Percentiles rank a stretch among this genome's conserved stretches.
Conservation (phyloP, 441 rosid species). For the Syzygium malaccense region DNA sequence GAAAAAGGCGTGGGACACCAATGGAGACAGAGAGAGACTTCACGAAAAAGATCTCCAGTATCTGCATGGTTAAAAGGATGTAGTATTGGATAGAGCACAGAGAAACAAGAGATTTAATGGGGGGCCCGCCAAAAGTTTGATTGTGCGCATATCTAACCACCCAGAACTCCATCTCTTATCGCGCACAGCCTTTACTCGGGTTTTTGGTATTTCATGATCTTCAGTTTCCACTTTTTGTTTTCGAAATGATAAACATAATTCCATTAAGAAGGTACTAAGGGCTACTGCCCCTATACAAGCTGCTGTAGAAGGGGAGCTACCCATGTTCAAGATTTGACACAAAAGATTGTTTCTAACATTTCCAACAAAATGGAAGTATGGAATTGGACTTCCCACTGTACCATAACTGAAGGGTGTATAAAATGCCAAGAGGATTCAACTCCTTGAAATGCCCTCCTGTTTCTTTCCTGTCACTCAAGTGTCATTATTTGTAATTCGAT, state of each 20-base stretch:
- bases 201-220: background rate
- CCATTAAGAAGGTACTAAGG: background rate
- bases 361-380: background rate
- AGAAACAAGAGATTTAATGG: background rate
- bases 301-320: background rate
- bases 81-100: background rate
- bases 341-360: background rate
- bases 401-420: background rate
- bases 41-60: background rate
- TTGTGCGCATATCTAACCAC: background rate
- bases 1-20: background rate
- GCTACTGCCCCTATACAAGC: background rate
- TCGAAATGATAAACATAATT: background rate
- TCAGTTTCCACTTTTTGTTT: background rate
- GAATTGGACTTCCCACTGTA: background rate
- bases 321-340: background rate
- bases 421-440: background rate
- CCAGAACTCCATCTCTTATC: background rate
- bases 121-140: background rate
- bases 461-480: background rate
- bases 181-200: background rate
- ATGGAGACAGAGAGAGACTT: background rate
- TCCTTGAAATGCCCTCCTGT: background rate
- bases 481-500: background rate
- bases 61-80: background rate